Evolutionary conservation across 805 yeast species (phyloP).

Genomic region (Pichia manshurica): DNA sequence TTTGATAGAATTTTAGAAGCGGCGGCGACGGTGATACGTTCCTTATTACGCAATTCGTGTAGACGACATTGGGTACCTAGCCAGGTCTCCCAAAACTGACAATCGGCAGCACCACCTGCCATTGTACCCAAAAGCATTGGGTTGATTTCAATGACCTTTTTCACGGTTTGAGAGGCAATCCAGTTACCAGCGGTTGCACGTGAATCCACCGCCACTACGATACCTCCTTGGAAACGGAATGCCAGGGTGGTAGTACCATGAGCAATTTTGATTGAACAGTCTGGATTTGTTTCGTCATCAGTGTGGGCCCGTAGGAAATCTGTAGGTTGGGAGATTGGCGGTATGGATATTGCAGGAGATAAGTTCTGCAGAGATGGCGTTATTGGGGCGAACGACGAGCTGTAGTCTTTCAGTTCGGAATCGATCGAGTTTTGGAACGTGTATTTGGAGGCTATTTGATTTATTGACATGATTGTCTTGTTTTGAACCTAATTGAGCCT

Average conservation of each 20-base stretch:
- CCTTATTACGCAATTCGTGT: constrained; percentile 91
- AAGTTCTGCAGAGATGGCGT: constrained; percentile 19
- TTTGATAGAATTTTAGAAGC: constrained; percentile 92
- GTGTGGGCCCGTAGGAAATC: constrained; percentile 97
- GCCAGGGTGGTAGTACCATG: constrained; percentile 99
- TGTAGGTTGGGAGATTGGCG: constrained; percentile 84
- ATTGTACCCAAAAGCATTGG: constrained; percentile 92
- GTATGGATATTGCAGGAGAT: constrained; percentile 64
- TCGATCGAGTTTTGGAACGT: constrained; percentile 22
- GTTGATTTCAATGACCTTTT: constrained; percentile 94
- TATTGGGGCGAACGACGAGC: constrained; percentile 6
- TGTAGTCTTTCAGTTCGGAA: constrained; percentile 21
- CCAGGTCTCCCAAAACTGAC: constrained; percentile 99
- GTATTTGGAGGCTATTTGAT: constrained; percentile 27
- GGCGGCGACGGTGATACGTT: constrained; percentile 92
- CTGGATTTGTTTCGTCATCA: constrained; percentile 88
- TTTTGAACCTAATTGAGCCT: too few species aligned
- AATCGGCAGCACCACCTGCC: constrained; percentile 99
- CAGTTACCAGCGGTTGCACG: constrained; percentile 97
- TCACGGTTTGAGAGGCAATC: constrained; percentile 97
- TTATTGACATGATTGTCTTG: constrained; percentile 26
- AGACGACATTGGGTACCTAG: constrained; percentile 93
- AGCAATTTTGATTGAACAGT: constrained; percentile 91
- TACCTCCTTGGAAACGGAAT: constrained; percentile 93
- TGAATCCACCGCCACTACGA: constrained; percentile 93